phyloP scores from a whole-genome alignment of 306 rosid species.

The Rosa lucieae region DNA sequence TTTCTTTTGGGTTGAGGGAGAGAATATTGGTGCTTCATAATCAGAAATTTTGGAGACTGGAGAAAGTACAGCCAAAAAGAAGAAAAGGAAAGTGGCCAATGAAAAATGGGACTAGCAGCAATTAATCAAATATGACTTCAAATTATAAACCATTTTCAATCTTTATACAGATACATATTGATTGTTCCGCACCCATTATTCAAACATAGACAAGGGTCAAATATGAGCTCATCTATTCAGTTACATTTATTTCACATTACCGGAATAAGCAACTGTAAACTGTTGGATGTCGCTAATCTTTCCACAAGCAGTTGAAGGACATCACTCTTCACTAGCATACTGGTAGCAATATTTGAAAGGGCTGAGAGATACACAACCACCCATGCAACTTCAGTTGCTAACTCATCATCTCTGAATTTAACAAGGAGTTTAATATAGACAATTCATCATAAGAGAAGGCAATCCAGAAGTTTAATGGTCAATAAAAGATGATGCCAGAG shows the following conservation, averaged over 20 bases:
- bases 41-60: not conserved
- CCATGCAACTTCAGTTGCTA: slow-evolving; percentile 98
- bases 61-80: not conserved
- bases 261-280: slow-evolving; percentile 86
- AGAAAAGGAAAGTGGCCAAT: not conserved
- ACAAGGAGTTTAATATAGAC: slow-evolving; percentile 17
- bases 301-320: slow-evolving; percentile 78
- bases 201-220: slow-evolving; percentile 9
- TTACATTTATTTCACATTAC: slow-evolving; percentile 34
- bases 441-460: not conserved
- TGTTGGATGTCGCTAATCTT: slow-evolving; percentile 72
- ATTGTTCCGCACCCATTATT: not conserved
- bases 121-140: not conserved
- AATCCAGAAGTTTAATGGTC: not conserved
- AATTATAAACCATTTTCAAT: not conserved
- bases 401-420: slow-evolving; percentile 80
- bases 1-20: not conserved
- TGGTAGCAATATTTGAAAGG: slow-evolving; percentile 76
- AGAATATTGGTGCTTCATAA: not conserved
- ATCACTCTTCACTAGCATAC: slow-evolving; percentile 73
- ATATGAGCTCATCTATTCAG: slow-evolving; percentile 6
- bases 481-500: slow-evolving; percentile 11
- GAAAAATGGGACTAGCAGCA: not conserved
- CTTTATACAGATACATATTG: not conserved
- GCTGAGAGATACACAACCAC: slow-evolving; percentile 92